Conservation (phyloP, 2,329 filamentous ascomycete genomes). For the Curvularia spicifera region DNA sequence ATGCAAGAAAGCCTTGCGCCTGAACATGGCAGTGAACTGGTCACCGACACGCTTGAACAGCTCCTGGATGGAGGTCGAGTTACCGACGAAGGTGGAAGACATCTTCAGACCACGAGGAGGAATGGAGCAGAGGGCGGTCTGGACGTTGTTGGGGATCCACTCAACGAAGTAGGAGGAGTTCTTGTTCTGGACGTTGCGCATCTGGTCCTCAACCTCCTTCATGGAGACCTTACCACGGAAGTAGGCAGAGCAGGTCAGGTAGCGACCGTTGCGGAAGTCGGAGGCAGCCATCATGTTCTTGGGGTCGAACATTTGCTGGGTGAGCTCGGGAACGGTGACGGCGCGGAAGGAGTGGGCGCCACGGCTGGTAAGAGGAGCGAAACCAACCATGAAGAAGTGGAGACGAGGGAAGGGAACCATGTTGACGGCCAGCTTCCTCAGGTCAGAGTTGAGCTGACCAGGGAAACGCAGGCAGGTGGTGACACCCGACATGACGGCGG, state of each 20-base stretch:
- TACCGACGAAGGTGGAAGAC: slow-evolving; percentile 98
- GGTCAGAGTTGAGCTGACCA: slow-evolving; percentile 99
- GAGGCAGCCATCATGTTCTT: slow-evolving; percentile 99
- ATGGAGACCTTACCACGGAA: slow-evolving; percentile 99
- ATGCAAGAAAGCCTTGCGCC: slow-evolving; percentile 99
- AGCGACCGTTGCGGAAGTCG: slow-evolving; percentile 99
- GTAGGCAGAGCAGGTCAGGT: slow-evolving; percentile 99
- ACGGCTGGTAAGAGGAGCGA: slow-evolving; percentile 95
- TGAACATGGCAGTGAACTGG: slow-evolving; percentile 99
- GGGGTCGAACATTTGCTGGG: slow-evolving; percentile 99
- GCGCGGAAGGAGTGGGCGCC: slow-evolving; percentile 95
- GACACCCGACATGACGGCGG: slow-evolving; percentile 98
- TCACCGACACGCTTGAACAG: slow-evolving; percentile 99
- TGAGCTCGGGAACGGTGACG: slow-evolving; percentile 95
- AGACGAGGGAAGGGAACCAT: slow-evolving; percentile 99
- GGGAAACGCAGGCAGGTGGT: slow-evolving; percentile 99
- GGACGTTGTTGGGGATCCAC: slow-evolving; percentile 99
- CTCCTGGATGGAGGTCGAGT: slow-evolving; percentile 99
- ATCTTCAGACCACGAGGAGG: slow-evolving; percentile 98
- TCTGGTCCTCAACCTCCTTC: slow-evolving; percentile 99
- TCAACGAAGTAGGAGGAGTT: slow-evolving; percentile 99
- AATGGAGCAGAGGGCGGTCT: slow-evolving; percentile 98
- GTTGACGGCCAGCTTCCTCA: slow-evolving; percentile 99
- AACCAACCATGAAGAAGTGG: slow-evolving; percentile 99
- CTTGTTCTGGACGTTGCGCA: slow-evolving; percentile 99